A percentile compares a stretch with the other conserved stretches of the same genome.
Evolutionary conservation across 257 asterid species (phyloP).

Genomic region (Linaria vulgaris): DNA sequence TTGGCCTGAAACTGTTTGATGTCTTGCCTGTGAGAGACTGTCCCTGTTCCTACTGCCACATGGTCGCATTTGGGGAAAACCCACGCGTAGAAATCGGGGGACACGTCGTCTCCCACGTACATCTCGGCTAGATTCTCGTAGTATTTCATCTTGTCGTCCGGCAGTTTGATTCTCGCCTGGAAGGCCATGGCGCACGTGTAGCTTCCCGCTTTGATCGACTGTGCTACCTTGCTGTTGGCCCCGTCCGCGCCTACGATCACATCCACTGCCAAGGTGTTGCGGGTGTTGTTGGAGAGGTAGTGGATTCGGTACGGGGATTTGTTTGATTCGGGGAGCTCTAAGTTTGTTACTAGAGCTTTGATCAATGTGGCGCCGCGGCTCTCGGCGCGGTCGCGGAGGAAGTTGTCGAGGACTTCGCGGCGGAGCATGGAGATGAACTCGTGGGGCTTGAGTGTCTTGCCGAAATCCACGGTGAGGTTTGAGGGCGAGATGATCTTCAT

Average conservation of each 20-base stretch:
- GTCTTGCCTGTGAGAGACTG: conserved; percentile 44
- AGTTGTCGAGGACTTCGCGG: conserved; percentile 77
- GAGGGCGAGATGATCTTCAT: conserved; percentile 84
- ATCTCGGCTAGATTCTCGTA: conserved; percentile 78
- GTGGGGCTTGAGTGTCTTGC: conserved; percentile 56
- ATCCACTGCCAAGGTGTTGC: conserved; percentile 52
- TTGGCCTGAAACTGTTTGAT: conserved; percentile 54
- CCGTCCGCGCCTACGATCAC: conserved; percentile 84
- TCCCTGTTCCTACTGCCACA: conserved; percentile 86
- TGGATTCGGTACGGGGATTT: conserved; percentile 54
- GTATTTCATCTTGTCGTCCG: conserved; percentile 69
- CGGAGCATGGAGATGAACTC: conserved; percentile 90
- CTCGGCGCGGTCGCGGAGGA: conserved; percentile 68
- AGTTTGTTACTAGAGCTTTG: conserved; percentile 60
- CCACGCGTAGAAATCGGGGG: conserved; percentile 90
- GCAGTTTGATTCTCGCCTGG: conserved; percentile 65
- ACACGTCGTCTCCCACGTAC: conserved; percentile 75
- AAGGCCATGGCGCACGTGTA: conserved; percentile 76
- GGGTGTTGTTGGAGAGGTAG: conserved; percentile 40
- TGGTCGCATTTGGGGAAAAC: conserved; percentile 90
- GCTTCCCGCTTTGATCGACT: conserved; percentile 67
- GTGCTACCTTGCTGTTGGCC: conserved; percentile 82
- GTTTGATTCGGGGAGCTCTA: conserved; percentile 44
- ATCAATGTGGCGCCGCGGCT: conserved; percentile 56
- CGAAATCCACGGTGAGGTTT: conserved; percentile 69